Evolutionary conservation across 2,329 filamentous ascomycete genomes (phyloP), one percentile per base, ranked within the genome.

Genomic region (Tolypocladium inflatum): DNA sequence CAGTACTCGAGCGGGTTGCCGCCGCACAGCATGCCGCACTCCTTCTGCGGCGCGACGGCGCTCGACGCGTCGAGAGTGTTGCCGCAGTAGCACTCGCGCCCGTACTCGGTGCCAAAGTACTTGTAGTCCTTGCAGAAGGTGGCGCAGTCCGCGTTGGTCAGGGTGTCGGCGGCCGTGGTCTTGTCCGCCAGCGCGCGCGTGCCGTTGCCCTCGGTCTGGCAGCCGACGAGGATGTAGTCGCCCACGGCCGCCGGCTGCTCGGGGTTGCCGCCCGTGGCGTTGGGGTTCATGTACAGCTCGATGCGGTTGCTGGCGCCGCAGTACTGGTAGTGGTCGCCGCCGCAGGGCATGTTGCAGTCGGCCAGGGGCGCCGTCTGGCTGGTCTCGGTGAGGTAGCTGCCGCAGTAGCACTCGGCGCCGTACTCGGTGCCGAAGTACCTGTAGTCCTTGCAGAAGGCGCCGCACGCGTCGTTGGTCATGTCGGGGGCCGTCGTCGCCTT

Each of bases 361-460:
- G 60, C 61, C 35, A 70, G 48, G 21, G 65, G 63, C 10, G 70
- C 70, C 7, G 62, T 58, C 23, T 60, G 56, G 59, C 66, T 70
- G 57, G 62, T 64, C 9, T 58, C 55, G 23, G 64, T 63, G 13
- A 74, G 62, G 50, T 61, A 65, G 64, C 69, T 68, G 45, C 71
- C 71, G 58, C 72, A 74, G 66, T 73, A 76, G 66, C 74, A 75
- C 59, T 76, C 73, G 48, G 58, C 62, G 56, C 68, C 66, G 61
- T 73, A 76, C 63, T 75, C 71, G 15, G 73, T 71, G 19, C 74
- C 74, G 55, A 77, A 77, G 64, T 74, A 76, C 55, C 68, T 69
- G 63, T 68, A 77, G 8, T 63, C 63, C 8, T 65, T 63, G 59
- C 74, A 77, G 62, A 67, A 69, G 1, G 56, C 61, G 17, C 72